Conservation (phyloP, 306 rosid species). For the Castanea sativa region DNA sequence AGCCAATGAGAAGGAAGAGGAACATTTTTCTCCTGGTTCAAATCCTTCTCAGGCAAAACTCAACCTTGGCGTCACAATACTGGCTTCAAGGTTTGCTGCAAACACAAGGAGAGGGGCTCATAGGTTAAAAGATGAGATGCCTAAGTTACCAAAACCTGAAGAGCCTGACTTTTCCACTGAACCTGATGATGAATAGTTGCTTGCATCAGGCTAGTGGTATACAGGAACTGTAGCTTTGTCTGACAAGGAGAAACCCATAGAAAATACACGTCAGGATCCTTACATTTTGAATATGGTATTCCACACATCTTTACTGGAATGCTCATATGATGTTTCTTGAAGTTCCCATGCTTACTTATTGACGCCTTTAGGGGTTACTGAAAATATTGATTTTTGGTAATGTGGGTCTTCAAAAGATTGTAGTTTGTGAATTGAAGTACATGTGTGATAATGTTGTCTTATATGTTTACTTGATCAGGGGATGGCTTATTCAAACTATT, state of each 20-base stretch:
- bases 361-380: neutral
- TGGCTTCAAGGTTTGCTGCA: conserved; percentile 94
- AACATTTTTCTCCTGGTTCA: conserved; percentile 32
- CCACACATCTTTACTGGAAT: neutral
- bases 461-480: neutral
- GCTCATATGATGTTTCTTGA: neutral
- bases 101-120: conserved; percentile 84
- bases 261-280: neutral
- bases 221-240: neutral
- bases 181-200: conserved; percentile 55
- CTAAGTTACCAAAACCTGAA: conserved; percentile 77
- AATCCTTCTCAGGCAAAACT: conserved; percentile 58
- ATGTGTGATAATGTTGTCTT: neutral
- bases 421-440: neutral
- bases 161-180: conserved; percentile 89
- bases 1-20: conserved; percentile 43
- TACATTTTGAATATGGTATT: conserved; percentile 11
- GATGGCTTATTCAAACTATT: too few species aligned
- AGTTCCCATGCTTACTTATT: neutral
- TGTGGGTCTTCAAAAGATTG: too few species aligned
- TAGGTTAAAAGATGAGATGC: conserved; percentile 81
- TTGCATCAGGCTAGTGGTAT: neutral
- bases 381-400: neutral
- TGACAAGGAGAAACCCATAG: neutral
- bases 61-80: conserved; percentile 73